Evolutionary conservation across 768 basidiomycete species (phyloP).

Genomic region (Amanita rubescens): DNA sequence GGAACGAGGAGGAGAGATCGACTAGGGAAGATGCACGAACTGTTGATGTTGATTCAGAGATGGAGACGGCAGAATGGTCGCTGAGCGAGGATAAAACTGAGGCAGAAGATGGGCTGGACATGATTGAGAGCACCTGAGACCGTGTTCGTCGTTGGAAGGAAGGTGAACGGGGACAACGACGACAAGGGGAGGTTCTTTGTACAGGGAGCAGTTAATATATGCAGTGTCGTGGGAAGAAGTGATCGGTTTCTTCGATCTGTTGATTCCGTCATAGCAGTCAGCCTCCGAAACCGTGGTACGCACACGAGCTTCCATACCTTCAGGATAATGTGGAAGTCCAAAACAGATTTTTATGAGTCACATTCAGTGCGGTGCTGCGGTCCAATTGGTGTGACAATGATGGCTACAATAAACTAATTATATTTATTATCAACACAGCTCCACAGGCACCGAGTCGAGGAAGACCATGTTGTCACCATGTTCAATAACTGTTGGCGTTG

Average conservation of each 20-base stretch:
- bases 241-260: conserved; percentile 3
- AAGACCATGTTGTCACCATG: too few relatives aligned
- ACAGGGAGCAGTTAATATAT: not conserved
- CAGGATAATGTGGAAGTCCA: not conserved
- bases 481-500: too few relatives aligned
- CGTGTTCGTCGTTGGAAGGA: conserved; percentile 6
- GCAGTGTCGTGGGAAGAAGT: conserved; percentile 2
- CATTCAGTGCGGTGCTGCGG: too few relatives aligned
- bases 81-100: not conserved
- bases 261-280: not conserved
- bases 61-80: not conserved
- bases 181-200: not conserved
- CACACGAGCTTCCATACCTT: not conserved
- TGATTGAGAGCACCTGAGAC: not conserved
- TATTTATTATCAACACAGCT: too few relatives aligned
- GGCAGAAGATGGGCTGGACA: not conserved
- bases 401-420: too few relatives aligned
- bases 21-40: conserved; percentile 13
- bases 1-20: conserved; percentile 9
- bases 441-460: too few relatives aligned
- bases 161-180: conserved; percentile 1
- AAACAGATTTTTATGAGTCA: too few relatives aligned
- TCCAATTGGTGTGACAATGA: too few relatives aligned
- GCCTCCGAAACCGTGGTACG: not conserved
- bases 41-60: conserved; percentile 13